phyloP scores from a whole-genome alignment of 1,139 yeast genomes.

The Yamadazyma blattariae region DNA sequence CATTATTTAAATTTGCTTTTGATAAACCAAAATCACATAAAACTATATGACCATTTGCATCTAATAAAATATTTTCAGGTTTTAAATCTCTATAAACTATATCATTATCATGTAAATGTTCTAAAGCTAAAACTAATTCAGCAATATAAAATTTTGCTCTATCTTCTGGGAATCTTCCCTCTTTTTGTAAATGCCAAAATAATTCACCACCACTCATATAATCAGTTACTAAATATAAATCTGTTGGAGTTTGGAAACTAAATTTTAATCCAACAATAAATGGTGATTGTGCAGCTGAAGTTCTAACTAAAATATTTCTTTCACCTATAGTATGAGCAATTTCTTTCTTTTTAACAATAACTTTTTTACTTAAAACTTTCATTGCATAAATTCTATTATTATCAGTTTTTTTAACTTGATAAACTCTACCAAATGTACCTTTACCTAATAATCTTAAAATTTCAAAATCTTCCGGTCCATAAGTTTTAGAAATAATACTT shows the following conservation, averaged over 20 bases:
- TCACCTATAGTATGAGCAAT: constrained; percentile 98
- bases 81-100: constrained; percentile 92
- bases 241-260: constrained; percentile 92
- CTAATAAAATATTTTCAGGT: constrained; percentile 90
- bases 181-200: constrained; percentile 96
- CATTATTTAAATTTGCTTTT: constrained; percentile 81
- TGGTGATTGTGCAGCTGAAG: constrained; percentile 77
- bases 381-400: constrained; percentile 90
- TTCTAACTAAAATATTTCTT: constrained; percentile 87
- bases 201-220: constrained; percentile 98
- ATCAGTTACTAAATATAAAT: constrained; percentile 89
- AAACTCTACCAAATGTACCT: constrained; percentile 97
- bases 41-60: constrained; percentile 96
- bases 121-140: constrained; percentile 86
- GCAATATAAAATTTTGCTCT: constrained; percentile 96
- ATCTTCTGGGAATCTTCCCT: constrained; percentile 88
- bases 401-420: constrained; percentile 88
- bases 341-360: constrained; percentile 93
- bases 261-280: constrained; percentile 94
- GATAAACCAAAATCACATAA: constrained; percentile 95
- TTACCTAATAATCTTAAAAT: constrained; percentile 86
- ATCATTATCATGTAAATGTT: constrained; percentile 88
- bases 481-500: constrained; percentile 64
- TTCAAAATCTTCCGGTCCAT: constrained; percentile 93
- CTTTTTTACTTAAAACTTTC: constrained; percentile 92